phyloP scores from a whole-genome alignment of 2,329 filamentous ascomycete species.

The Neoascochyta sp. region DNA sequence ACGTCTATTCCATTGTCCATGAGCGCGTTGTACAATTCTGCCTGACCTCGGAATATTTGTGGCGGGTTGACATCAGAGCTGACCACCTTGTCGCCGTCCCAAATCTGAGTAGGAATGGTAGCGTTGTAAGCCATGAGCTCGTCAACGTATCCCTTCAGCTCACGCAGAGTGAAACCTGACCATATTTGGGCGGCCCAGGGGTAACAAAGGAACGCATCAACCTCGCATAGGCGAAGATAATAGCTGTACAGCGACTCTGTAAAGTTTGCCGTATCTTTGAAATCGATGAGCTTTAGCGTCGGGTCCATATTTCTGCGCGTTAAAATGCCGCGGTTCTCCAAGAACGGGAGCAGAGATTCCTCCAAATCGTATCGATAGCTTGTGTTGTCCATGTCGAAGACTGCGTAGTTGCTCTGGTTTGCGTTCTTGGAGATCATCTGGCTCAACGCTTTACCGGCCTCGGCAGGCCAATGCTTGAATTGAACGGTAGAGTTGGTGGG shows the following conservation, averaged over 20 bases:
- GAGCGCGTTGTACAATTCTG: slow-evolving; percentile 27
- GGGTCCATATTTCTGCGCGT: slow-evolving; percentile 29
- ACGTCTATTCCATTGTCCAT: slow-evolving; percentile 30
- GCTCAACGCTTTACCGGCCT: slow-evolving; percentile 23
- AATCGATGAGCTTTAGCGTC: slow-evolving; percentile 27
- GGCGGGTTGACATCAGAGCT: slow-evolving; percentile 19
- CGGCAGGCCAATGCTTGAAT: slow-evolving; percentile 25
- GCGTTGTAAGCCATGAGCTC: slow-evolving; percentile 28
- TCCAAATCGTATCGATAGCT: slow-evolving; percentile 30
- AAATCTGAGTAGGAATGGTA: slow-evolving; percentile 22
- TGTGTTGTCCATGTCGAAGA: slow-evolving; percentile 35
- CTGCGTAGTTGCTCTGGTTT: slow-evolving; percentile 30
- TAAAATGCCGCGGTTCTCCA: slow-evolving; percentile 31
- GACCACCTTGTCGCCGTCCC: slow-evolving; percentile 24
- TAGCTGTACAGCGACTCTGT: slow-evolving; percentile 32
- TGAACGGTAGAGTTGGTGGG: slow-evolving; percentile 13
- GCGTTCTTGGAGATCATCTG: slow-evolving; percentile 29
- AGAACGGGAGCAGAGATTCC: slow-evolving; percentile 27
- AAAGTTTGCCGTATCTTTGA: slow-evolving; percentile 32
- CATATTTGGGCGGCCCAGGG: slow-evolving; percentile 30
- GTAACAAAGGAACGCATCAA: slow-evolving; percentile 30
- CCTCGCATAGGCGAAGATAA: slow-evolving; percentile 28
- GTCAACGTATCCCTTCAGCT: slow-evolving; percentile 27
- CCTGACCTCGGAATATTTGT: slow-evolving; percentile 24
- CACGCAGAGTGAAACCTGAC: slow-evolving; percentile 24